These are phyloP conservation scores for Suillus weaverae DNA, from an alignment of 768 basidiomycete genomes.

Conservation along the genomic window DNA sequence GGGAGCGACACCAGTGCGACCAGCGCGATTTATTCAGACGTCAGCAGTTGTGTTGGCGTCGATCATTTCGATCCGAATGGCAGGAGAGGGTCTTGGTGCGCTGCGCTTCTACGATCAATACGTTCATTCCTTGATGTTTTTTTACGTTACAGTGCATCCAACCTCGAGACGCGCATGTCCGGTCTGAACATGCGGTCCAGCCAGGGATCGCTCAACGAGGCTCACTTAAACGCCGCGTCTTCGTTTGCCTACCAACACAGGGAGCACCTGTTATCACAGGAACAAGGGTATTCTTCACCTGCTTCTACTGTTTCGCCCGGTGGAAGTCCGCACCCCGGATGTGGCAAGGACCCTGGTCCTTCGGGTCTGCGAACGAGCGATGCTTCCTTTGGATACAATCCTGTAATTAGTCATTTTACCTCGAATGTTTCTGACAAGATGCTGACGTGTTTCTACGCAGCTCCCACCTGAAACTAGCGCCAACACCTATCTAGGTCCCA, in stretches of 20 bases:
- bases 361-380: constrained; percentile 25
- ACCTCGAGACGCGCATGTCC: constrained; percentile 33
- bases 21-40: constrained; percentile 51
- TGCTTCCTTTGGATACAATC: constrained; percentile 25
- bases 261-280: constrained; percentile 28
- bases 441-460: background rate
- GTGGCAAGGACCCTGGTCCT: constrained; percentile 23
- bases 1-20: constrained; percentile 59
- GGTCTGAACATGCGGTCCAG: constrained; percentile 35
- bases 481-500: constrained; percentile 23
- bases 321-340: constrained; percentile 32
- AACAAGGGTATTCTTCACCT: constrained; percentile 43
- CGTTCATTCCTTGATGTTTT: constrained; percentile 11
- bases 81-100: constrained; percentile 34
- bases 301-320: constrained; percentile 45
- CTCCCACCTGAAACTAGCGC: constrained; percentile 6
- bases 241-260: constrained; percentile 19
- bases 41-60: constrained; percentile 35
- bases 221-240: constrained; percentile 21
- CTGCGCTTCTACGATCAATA: constrained; percentile 7
- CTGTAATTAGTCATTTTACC: constrained; percentile 14
- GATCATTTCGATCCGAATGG: constrained; percentile 36
- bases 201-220: constrained; percentile 33
- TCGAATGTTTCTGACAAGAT: background rate
- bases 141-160: constrained; percentile 28